phyloP scores from a whole-genome alignment of 495 filamentous ascomycete species.

The Lasiosphaeria ovina region DNA sequence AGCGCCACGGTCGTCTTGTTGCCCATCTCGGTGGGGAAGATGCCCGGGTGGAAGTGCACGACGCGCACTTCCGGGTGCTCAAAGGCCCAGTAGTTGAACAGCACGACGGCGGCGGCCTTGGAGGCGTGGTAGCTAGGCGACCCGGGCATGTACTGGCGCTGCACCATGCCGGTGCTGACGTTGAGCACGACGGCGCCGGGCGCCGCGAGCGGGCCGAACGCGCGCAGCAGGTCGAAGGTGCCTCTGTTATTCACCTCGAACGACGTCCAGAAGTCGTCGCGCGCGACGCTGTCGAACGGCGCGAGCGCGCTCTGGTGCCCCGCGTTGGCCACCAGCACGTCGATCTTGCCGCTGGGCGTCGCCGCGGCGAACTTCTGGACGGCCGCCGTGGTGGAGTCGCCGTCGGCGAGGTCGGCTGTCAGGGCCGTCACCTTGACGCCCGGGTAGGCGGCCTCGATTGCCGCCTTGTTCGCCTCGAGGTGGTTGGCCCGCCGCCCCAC shows the following conservation, averaged over 20 bases:
- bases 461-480: slow-evolving; percentile 10
- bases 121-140: slow-evolving; percentile 13
- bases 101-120: slow-evolving; percentile 20
- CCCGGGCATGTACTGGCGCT: slow-evolving; percentile 14
- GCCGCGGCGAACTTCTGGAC: slow-evolving; percentile 5
- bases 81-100: slow-evolving; percentile 12
- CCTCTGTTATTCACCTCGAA: slow-evolving; percentile 16
- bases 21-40: slow-evolving; percentile 17
- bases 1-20: neutral
- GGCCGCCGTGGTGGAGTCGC: slow-evolving; percentile 16
- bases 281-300: slow-evolving; percentile 7
- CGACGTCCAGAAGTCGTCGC: slow-evolving; percentile 12
- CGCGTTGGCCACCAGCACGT: slow-evolving; percentile 23
- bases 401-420: slow-evolving; percentile 14
- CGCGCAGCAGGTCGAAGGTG: slow-evolving; percentile 12
- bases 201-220: slow-evolving; percentile 5
- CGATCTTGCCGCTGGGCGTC: slow-evolving; percentile 11
- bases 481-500: slow-evolving; percentile 21
- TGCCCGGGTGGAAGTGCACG: slow-evolving; percentile 17
- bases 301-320: slow-evolving; percentile 9
- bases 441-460: slow-evolving; percentile 11
- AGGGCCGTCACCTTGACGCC: slow-evolving; percentile 6
- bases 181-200: slow-evolving; percentile 14
- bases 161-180: slow-evolving; percentile 9
- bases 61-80: slow-evolving; percentile 16